phyloP scores from a whole-genome alignment of 257 asterid genomes.

The Misopates orontium region DNA sequence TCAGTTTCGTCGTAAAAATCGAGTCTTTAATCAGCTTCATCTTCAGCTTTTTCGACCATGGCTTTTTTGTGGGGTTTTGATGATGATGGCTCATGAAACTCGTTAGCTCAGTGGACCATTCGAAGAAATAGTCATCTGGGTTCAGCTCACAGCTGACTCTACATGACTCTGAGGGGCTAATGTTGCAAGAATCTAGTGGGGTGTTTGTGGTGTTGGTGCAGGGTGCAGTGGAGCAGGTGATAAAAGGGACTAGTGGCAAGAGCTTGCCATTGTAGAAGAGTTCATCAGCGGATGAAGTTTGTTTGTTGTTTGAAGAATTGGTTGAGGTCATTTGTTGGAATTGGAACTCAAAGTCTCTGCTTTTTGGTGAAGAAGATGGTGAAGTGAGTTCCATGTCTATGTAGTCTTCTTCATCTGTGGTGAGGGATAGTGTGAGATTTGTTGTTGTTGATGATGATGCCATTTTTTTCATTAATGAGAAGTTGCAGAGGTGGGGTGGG shows the following conservation, averaged over 20 bases:
- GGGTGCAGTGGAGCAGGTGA: constrained; percentile 38
- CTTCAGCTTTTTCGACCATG: constrained; percentile 44
- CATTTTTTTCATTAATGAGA: constrained; percentile 26
- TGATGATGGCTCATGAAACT: constrained; percentile 33
- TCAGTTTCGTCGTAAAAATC: constrained; percentile 32
- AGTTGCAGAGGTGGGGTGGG: constrained; percentile 36
- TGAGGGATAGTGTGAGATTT: neutral
- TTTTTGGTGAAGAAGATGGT: neutral
- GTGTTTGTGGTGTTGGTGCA: constrained; percentile 39
- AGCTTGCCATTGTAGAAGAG: constrained; percentile 88
- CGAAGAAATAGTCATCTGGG: constrained; percentile 62
- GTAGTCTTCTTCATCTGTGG: constrained; percentile 52
- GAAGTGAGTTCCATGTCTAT: constrained; percentile 47
- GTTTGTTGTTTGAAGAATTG: constrained; percentile 31
- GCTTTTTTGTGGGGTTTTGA: constrained; percentile 24
- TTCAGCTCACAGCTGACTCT: constrained; percentile 72
- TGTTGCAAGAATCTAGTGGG: constrained; percentile 51
- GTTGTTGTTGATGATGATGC: too few species aligned
- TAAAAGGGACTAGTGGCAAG: constrained; percentile 59
- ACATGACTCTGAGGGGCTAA: constrained; percentile 78
- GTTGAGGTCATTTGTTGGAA: constrained; percentile 37
- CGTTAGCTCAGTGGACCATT: constrained; percentile 70
- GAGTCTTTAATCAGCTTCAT: constrained; percentile 35
- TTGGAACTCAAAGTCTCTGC: constrained; percentile 77
- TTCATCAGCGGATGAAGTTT: constrained; percentile 70